phyloP scores from a whole-genome alignment of 805 yeast genomes.

The Yamadazyma scolyti region DNA sequence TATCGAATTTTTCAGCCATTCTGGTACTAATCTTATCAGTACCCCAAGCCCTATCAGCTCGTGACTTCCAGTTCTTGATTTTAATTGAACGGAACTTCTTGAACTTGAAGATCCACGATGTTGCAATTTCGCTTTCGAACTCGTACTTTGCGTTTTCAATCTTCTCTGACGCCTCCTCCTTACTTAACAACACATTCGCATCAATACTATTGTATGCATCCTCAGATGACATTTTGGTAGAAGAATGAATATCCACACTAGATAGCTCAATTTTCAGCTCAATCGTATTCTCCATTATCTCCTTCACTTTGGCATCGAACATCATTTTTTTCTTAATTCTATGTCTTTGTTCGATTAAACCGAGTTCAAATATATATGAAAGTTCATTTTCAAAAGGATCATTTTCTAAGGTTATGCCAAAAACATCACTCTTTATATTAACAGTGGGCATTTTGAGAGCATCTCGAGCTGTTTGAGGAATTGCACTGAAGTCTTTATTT shows the following conservation, averaged over 20 bases:
- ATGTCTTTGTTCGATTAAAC: constrained; percentile 59
- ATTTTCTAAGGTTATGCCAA: constrained; percentile 71
- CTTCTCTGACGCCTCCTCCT: constrained; percentile 23
- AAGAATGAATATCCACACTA: no score
- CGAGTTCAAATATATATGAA: constrained; percentile 60
- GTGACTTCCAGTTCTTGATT: constrained; percentile 20
- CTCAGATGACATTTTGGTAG: no score
- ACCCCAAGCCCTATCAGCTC: constrained; percentile 30
- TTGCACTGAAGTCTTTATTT: constrained; percentile 24
- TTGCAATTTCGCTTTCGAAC: constrained; percentile 24
- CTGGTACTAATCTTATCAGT: constrained; percentile 25
- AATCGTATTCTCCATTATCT: constrained; percentile 11
- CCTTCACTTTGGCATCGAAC: constrained; percentile 27
- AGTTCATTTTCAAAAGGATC: constrained; percentile 86
- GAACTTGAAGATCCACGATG: constrained; percentile 33
- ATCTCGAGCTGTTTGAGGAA: constrained; percentile 34
- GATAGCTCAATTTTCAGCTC: constrained; percentile 8
- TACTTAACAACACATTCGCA: no score
- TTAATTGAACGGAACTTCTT: constrained; percentile 21
- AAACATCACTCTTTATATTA: constrained; percentile 49
- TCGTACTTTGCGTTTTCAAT: constrained; percentile 23
- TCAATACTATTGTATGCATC: no score
- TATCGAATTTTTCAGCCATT: constrained; percentile 30
- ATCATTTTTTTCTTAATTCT: constrained; percentile 48
- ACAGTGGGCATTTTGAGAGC: constrained; percentile 53